Percentiles rank a stretch among this genome's conserved stretches.
Conservation (phyloP, 768 basidiomycete genomes). For the Naematelia aurantialba region DNA sequence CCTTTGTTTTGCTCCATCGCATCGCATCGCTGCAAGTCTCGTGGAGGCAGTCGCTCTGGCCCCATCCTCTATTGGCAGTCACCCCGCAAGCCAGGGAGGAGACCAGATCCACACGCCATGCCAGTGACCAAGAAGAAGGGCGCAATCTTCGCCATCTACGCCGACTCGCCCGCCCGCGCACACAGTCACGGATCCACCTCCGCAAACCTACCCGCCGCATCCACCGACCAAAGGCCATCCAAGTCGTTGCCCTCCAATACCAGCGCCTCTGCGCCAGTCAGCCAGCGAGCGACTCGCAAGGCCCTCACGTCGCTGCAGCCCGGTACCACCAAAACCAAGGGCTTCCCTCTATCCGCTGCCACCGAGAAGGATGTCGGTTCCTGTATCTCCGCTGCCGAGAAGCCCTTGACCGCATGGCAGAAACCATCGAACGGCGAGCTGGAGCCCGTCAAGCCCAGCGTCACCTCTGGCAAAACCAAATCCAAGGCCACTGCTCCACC, state of each 20-base stretch:
- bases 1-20: background rate
- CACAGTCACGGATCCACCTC: background rate
- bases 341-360: background rate
- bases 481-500: background rate
- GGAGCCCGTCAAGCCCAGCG: background rate
- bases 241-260: background rate
- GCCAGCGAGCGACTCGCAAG: constrained; percentile 8
- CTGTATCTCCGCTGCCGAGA: background rate
- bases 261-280: background rate
- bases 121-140: constrained; percentile 48
- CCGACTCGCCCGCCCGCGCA: constrained; percentile 36
- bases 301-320: constrained; percentile 16
- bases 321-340: background rate
- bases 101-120: constrained; percentile 23
- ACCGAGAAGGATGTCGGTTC: too few relatives aligned
- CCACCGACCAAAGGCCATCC: background rate
- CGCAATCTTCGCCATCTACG: constrained; percentile 47
- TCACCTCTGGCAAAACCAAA: background rate
- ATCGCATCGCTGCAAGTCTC: too few relatives aligned
- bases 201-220: background rate
- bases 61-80: too few relatives aligned
- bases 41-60: too few relatives aligned
- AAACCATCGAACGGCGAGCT: too few relatives aligned
- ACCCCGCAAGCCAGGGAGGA: background rate
- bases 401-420: too few relatives aligned